Evolutionary conservation across 2,329 filamentous ascomycete genomes (phyloP).

Genomic region (Verticillium isaacii): DNA sequence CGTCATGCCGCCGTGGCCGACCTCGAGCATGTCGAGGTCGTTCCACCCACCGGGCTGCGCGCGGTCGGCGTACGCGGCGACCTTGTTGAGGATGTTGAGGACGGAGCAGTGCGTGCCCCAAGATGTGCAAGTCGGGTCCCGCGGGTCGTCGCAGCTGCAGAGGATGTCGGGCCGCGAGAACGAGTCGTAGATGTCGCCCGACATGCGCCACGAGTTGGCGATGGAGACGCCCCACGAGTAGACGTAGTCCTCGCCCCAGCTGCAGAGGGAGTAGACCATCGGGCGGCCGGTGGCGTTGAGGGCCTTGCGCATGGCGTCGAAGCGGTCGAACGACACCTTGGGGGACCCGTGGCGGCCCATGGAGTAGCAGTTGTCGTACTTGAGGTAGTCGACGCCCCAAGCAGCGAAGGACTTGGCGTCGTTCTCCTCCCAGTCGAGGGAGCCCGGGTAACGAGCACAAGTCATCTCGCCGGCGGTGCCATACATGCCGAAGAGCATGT

Average conservation of each 20-base stretch:
- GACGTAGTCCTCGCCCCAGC: slow-evolving; percentile 21
- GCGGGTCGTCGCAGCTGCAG: neutral
- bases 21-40: slow-evolving; percentile 36
- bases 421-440: slow-evolving; percentile 41
- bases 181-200: slow-evolving; percentile 23
- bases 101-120: slow-evolving; percentile 11
- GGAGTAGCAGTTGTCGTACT: slow-evolving; percentile 42
- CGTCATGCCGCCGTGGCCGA: slow-evolving; percentile 28
- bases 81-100: slow-evolving; percentile 36
- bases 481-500: slow-evolving; percentile 33
- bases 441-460: slow-evolving; percentile 29
- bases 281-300: slow-evolving; percentile 21
- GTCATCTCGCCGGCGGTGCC: slow-evolving; percentile 37
- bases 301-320: slow-evolving; percentile 21
- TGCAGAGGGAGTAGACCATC: slow-evolving; percentile 25
- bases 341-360: neutral
- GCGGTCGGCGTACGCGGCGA: neutral
- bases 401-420: slow-evolving; percentile 47
- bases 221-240: slow-evolving; percentile 1
- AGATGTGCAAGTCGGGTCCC: neutral
- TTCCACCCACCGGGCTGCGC: slow-evolving; percentile 22
- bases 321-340: neutral
- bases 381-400: slow-evolving; percentile 49
- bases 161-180: slow-evolving; percentile 16
- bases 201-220: slow-evolving; percentile 24